Evolutionary conservation across 345 rosid genomes (phyloP).

Genomic region (Noccaea caerulescens): DNA sequence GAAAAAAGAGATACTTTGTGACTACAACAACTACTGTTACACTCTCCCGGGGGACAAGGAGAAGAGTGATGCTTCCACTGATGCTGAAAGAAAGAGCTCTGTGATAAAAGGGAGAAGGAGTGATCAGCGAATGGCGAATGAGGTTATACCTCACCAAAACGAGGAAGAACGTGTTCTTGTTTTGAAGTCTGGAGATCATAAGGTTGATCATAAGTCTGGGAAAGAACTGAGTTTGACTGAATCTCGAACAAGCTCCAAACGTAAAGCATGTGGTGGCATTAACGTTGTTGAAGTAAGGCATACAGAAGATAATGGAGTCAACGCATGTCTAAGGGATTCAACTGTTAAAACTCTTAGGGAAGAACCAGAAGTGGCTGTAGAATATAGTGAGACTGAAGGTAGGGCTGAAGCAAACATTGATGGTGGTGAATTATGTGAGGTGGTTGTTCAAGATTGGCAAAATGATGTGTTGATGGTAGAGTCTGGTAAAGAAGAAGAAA

Average conservation of each 20-base stretch:
- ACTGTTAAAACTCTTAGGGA: conserved; percentile 8
- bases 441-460: conserved; percentile 18
- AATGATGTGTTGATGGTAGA: conserved; percentile 27
- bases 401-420: conserved; percentile 27
- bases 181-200: conserved; percentile 14
- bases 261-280: conserved; percentile 23
- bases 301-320: conserved; percentile 12
- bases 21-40: conserved; percentile 36
- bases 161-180: conserved; percentile 15
- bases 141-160: conserved; percentile 9
- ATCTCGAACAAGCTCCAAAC: neutral
- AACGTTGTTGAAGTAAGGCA: conserved; percentile 4
- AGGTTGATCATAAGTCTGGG: conserved; percentile 6
- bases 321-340: conserved; percentile 4
- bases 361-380: conserved; percentile 21
- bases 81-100: neutral
- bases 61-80: conserved; percentile 11
- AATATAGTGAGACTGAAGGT: conserved; percentile 9
- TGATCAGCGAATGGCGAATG: conserved; percentile 16
- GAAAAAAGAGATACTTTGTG: conserved; percentile 45
- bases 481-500: conserved; percentile 24
- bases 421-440: conserved; percentile 24
- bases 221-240: conserved; percentile 31
- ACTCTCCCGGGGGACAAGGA: conserved; percentile 30
- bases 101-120: neutral